Base-by-base conservation (phyloP, 73 alveolate species). In the Durusdinium trenchii region DNA sequence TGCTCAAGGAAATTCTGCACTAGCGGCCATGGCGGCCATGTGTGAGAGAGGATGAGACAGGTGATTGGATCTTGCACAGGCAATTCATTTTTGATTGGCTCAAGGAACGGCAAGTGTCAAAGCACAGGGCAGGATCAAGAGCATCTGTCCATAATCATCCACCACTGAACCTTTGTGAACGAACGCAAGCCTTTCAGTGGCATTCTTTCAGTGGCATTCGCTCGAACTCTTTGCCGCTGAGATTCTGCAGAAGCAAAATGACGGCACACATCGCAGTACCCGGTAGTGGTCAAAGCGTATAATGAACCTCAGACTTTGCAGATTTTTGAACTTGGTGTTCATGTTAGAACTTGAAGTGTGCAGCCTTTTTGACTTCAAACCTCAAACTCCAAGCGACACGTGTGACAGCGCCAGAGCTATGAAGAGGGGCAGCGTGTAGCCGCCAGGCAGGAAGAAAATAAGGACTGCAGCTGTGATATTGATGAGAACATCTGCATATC, bases 141-240 rank as follows among this genome's bases (percentile, higher is more conserved):
- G 98, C 57, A 91, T 51, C 98, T 91, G 98, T 3, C 75, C 98
- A 9, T 91, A 91, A 36, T 91, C 98, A n/a, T 91, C 98, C 20
- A 69, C 89, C 98, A 91, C 98, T 32, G 98, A 91, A 76, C 98
- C 98, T 91, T 26, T 47, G 89, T n/a, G n/a, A n/a, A n/a, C n/a
- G n/a, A n/a, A n/a, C n/a, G n/a, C n/a, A n/a, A n/a, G n/a, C n/a
- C n/a, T n/a, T n/a, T n/a, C n/a, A n/a, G n/a, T n/a, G n/a, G n/a
- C n/a, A n/a, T n/a, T n/a, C n/a, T n/a, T n/a, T n/a, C n/a, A n/a
- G n/a, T n/a, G n/a, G n/a, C 85, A 40, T 36, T 9, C 32, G 20
- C 12, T 73, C 35, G 38, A 32, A 40, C 20, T 38, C 54, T 38
- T 75, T 16, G 50, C 67, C 12, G 91, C 91, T 47, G 47, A 81